Percentiles rank a stretch among this genome's conserved stretches.
Evolutionary conservation across 73 alveolate genomes (phyloP).

Genomic region (Vitrella brassicaformis): DNA sequence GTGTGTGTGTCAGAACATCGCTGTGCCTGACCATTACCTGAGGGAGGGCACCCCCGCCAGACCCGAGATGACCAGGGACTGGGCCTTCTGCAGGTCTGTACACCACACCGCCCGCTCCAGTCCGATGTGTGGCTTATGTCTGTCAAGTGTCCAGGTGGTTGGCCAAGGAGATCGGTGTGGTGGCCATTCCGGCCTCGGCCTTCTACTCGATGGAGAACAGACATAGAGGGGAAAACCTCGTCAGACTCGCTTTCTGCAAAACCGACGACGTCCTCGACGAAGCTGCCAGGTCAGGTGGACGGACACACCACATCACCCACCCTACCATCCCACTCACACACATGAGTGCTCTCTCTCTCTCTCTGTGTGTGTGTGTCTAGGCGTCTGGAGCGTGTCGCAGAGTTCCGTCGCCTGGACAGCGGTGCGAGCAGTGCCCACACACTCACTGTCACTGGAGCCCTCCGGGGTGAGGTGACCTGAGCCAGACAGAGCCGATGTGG

Average conservation of each 20-base stretch:
- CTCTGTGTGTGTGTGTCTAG: too few species aligned
- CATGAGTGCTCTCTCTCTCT: not conserved
- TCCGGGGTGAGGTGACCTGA: too few species aligned
- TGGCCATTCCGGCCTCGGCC: conserved; percentile 11
- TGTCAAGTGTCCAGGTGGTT: too few species aligned
- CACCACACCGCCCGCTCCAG: too few species aligned
- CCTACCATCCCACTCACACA: not conserved
- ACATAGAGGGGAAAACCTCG: conserved; percentile 5
- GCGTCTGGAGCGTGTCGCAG: too few species aligned
- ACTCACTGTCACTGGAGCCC: not conserved
- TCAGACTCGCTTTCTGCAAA: conserved; percentile 13
- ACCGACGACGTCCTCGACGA: conserved; percentile 2
- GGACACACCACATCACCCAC: not conserved
- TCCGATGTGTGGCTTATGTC: too few species aligned
- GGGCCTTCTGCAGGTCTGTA: conserved; percentile 13
- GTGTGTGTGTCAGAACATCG: not conserved
- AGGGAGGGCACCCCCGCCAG: not conserved
- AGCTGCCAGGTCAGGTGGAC: conserved; percentile 13
- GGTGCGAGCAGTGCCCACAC: not conserved
- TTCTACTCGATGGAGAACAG: conserved; percentile 4
- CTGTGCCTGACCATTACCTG: not conserved
- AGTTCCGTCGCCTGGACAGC: not conserved
- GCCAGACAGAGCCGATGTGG: too few species aligned
- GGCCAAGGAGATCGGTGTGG: conserved; percentile 10
- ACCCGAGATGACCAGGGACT: conserved; percentile 5